Conservation (phyloP, 306 rosid genomes). For the Prunus armeniaca region DNA sequence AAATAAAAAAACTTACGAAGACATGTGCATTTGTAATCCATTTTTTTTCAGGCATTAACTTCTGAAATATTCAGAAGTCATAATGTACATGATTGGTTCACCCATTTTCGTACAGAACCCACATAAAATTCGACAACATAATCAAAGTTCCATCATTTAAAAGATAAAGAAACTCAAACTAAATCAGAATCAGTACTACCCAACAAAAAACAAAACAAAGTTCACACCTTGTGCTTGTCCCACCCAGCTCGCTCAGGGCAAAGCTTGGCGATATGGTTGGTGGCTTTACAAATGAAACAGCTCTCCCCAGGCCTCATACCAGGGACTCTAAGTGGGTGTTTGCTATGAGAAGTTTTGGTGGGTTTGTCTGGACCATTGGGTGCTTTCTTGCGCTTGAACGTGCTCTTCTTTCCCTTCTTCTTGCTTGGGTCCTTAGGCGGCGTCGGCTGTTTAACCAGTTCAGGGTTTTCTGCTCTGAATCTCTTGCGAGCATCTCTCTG, state of each 20-base stretch:
- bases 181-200: background rate
- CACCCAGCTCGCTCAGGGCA: conserved; percentile 68
- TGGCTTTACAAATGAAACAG: conserved; percentile 74
- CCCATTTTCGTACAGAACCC: background rate
- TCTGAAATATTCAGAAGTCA: background rate
- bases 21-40: background rate
- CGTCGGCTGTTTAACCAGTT: conserved; percentile 40
- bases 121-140: background rate
- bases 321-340: conserved; percentile 81
- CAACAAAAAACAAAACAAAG: background rate
- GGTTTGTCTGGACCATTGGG: conserved; percentile 29
- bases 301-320: conserved; percentile 95
- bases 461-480: conserved; percentile 53
- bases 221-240: conserved; percentile 67
- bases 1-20: background rate
- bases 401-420: conserved; percentile 42
- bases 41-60: too few relatives aligned
- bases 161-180: background rate
- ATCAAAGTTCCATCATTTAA: background rate
- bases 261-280: conserved; percentile 76
- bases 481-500: conserved; percentile 70
- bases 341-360: conserved; percentile 29
- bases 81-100: background rate
- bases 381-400: conserved; percentile 40
- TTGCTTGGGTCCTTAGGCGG: conserved; percentile 52